These are phyloP conservation scores for Penicillium vulpinum DNA, from an alignment of 2,329 filamentous ascomycete species.

Conservation along the genomic window DNA sequence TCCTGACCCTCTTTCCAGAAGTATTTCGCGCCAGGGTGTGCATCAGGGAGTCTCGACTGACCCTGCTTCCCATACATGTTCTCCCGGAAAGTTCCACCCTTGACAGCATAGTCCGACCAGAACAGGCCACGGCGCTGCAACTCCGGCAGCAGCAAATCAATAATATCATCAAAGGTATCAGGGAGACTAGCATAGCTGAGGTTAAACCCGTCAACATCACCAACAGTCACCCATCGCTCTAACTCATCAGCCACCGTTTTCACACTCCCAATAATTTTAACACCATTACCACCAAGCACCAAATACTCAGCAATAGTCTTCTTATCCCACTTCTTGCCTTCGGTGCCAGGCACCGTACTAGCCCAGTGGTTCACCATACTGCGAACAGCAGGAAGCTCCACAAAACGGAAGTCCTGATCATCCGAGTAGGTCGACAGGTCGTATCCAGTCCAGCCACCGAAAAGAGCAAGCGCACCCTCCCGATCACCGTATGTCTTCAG, in stretches of 20 bases:
- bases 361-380: slow-evolving; percentile 50
- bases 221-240: slow-evolving; percentile 39
- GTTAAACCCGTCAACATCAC: slow-evolving; percentile 40
- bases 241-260: slow-evolving; percentile 41
- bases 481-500: slow-evolving; percentile 46
- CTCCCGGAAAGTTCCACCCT: slow-evolving; percentile 42
- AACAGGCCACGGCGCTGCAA: slow-evolving; percentile 40
- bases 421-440: slow-evolving; percentile 46
- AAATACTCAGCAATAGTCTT: slow-evolving; percentile 38
- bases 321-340: slow-evolving; percentile 43
- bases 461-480: slow-evolving; percentile 48
- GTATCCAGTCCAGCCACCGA: slow-evolving; percentile 51
- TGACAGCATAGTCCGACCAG: slow-evolving; percentile 38
- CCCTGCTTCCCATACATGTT: slow-evolving; percentile 38
- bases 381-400: slow-evolving; percentile 43
- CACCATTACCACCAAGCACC: slow-evolving; percentile 36
- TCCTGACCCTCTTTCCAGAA: slow-evolving; percentile 38
- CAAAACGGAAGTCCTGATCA: slow-evolving; percentile 49
- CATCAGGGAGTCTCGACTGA: slow-evolving; percentile 32
- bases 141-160: slow-evolving; percentile 35
- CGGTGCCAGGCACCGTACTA: slow-evolving; percentile 43
- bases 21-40: slow-evolving; percentile 40
- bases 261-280: slow-evolving; percentile 39
- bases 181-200: slow-evolving; percentile 37
- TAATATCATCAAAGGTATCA: slow-evolving; percentile 40